Evolutionary conservation across 331 rosid species (phyloP).

Genomic region (Quercus tomentella): DNA sequence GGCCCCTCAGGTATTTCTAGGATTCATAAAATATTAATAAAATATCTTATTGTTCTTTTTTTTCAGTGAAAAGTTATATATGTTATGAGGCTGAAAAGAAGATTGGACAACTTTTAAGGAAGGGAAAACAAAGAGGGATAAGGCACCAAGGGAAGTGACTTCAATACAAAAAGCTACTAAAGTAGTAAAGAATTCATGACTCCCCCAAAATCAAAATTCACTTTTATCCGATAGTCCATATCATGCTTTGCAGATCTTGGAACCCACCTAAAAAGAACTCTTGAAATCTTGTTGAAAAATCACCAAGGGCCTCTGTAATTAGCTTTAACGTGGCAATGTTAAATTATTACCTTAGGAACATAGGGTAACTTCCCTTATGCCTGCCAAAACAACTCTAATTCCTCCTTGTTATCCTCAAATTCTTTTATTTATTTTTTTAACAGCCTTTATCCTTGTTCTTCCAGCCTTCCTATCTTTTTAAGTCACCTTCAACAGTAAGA

Average conservation of each 20-base stretch:
- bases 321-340: background rate
- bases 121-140: slow-evolving; percentile 3
- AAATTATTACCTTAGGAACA: background rate
- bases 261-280: background rate
- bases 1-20: slow-evolving; percentile 74
- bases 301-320: too few species aligned
- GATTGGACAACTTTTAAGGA: background rate
- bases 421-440: background rate
- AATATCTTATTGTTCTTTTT: background rate
- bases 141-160: background rate
- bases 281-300: background rate
- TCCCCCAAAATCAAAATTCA: background rate
- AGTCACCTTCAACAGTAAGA: background rate
- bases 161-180: background rate
- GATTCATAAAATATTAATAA: background rate
- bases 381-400: background rate
- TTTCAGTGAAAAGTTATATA: background rate
- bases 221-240: background rate
- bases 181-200: background rate
- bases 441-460: background rate
- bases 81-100: background rate
- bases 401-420: background rate
- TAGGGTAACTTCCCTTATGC: background rate
- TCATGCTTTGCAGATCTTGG: background rate
- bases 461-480: background rate